Percentiles rank a stretch among this genome's conserved stretches.
These are phyloP conservation scores for thale cress (Arabidopsis thaliana) DNA, from an alignment of 345 rosid genomes.

Conservation along the genomic window TAIR10.1 NC_003070.9:8068501-8069000, in stretches of 20 bases:
- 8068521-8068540: too few species aligned
- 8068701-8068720: slow-evolving; percentile 92
- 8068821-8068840: neutral
- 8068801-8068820: neutral
- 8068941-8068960: neutral
- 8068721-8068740: slow-evolving; percentile 88
- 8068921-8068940: neutral
- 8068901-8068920: neutral
- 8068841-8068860: neutral
- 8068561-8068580: neutral
- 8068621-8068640: slow-evolving; percentile 73
- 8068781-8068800: slow-evolving; percentile 70
- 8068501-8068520: too few species aligned
- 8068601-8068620: slow-evolving; percentile 86
- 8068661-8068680: slow-evolving; percentile 88
- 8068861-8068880: neutral
- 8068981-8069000: neutral
- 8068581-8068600: neutral
- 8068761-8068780: slow-evolving; percentile 88
- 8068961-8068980: neutral
- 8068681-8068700: slow-evolving; percentile 91
- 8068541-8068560: neutral
- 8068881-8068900: neutral
- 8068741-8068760: slow-evolving; percentile 88
- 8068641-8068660: slow-evolving; percentile 81